These are phyloP conservation scores for Santalum album DNA, from an alignment of 164 flowering plant species.

Conservation along the genomic window DNA sequence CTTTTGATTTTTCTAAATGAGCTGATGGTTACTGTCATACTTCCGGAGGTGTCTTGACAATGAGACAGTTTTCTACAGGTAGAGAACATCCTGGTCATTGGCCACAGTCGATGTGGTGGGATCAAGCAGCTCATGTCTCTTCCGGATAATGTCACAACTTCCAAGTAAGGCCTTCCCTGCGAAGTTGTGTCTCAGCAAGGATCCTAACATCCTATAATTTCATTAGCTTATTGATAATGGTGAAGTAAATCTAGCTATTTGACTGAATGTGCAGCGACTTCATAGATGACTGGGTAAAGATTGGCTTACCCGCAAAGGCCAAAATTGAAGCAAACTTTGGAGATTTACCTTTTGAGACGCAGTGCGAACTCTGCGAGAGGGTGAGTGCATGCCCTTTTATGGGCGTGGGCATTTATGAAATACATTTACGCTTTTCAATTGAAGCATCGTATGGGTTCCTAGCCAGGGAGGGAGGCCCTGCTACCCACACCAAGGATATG, in stretches of 20 bases:
- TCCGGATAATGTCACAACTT: conserved; percentile 8
- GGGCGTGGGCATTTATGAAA: too few relatives aligned
- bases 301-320: conserved; percentile 20
- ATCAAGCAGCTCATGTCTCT: conserved; percentile 19
- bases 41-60: not conserved
- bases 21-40: too few relatives aligned
- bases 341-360: not conserved
- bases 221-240: too few relatives aligned
- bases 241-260: too few relatives aligned
- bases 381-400: conserved; percentile 11
- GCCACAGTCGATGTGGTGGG: conserved; percentile 32
- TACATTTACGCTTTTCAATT: too few relatives aligned
- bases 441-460: too few relatives aligned
- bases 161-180: conserved; percentile 2
- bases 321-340: conserved; percentile 5
- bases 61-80: conserved; percentile 14
- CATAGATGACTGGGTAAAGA: conserved; percentile 25
- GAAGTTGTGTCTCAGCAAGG: not conserved
- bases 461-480: too few relatives aligned
- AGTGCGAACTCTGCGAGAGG: conserved; percentile 16
- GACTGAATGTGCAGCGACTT: conserved; percentile 17
- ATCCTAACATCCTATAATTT: too few relatives aligned
- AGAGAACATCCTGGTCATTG: conserved; percentile 23
- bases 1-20: too few relatives aligned
- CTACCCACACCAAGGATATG: too few relatives aligned